Evolutionary conservation across 108 stramenopile genomes (phyloP).

Genomic region (Conticribra weissflogii): DNA sequence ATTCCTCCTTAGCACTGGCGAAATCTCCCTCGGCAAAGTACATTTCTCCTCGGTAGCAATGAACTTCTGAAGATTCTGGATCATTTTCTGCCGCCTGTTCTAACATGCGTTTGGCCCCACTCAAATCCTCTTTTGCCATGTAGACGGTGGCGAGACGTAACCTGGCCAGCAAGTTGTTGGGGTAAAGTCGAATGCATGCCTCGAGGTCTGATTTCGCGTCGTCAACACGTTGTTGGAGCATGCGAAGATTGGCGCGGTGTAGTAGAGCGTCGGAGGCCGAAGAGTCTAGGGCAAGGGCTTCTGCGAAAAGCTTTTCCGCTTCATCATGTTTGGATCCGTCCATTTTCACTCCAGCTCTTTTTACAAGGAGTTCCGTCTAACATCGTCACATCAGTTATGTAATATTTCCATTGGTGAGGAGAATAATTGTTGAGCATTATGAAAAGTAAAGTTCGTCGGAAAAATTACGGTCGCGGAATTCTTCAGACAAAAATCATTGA

Average conservation of each 20-base stretch:
- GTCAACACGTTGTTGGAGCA: slow-evolving; percentile 70
- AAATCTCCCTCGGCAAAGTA: slow-evolving; percentile 80
- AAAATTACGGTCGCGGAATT: background rate
- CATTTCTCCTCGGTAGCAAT: slow-evolving; percentile 89
- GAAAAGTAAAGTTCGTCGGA: too few relatives aligned
- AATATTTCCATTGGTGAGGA: too few relatives aligned
- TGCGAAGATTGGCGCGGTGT: slow-evolving; percentile 86
- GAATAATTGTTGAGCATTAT: too few relatives aligned
- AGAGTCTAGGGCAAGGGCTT: slow-evolving; percentile 76
- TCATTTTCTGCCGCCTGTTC: slow-evolving; percentile 70
- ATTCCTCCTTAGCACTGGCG: slow-evolving; percentile 65
- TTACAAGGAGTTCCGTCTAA: slow-evolving; percentile 79
- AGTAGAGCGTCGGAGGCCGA: slow-evolving; percentile 82
- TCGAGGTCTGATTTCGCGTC: slow-evolving; percentile 79
- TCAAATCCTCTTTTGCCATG: slow-evolving; percentile 73
- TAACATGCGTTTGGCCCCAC: slow-evolving; percentile 73
- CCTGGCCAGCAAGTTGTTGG: slow-evolving; percentile 84
- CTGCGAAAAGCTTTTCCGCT: slow-evolving; percentile 75
- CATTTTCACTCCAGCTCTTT: slow-evolving; percentile 90
- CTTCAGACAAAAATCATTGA: slow-evolving; percentile 4
- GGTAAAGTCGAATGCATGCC: slow-evolving; percentile 70
- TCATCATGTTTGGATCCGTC: slow-evolving; percentile 71
- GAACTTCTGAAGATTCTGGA: slow-evolving; percentile 84
- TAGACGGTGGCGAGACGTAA: slow-evolving; percentile 85
- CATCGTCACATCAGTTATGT: too few relatives aligned